These are phyloP conservation scores for Litsea cubeba DNA, from an alignment of 164 flowering plant species.

Conservation along the genomic window DNA sequence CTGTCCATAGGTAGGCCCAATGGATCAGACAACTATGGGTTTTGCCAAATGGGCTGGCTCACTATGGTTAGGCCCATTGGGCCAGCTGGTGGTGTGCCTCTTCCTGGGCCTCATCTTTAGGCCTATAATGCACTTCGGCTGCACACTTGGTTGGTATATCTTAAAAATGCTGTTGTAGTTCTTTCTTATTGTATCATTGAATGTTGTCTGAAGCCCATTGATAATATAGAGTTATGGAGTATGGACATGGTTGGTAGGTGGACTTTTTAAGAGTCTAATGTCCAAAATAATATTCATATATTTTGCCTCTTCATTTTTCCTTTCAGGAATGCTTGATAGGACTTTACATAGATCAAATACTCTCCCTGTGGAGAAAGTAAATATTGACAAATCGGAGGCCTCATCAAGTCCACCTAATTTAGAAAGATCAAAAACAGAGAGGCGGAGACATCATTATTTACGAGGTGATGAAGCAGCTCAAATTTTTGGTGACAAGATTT, in stretches of 20 bases:
- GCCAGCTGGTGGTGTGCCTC: no score
- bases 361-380: conserved; percentile 34
- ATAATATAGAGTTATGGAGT: no score
- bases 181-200: no score
- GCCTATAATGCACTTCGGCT: no score
- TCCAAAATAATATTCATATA: neutral
- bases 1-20: no score
- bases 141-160: no score
- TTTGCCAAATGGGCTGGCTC: no score
- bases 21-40: no score
- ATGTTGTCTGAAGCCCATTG: no score
- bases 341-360: conserved; percentile 42
- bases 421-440: conserved; percentile 78
- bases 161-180: no score
- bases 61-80: no score
- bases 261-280: neutral
- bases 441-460: conserved; percentile 33
- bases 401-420: conserved; percentile 30
- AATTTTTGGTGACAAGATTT: conserved; percentile 63
- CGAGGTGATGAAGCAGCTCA: conserved; percentile 58
- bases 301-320: neutral
- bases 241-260: neutral
- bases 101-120: no score
- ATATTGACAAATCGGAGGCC: conserved; percentile 27
- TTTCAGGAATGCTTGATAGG: conserved; percentile 26